These are phyloP conservation scores for Fomitopsis schrenkii DNA, from an alignment of 1,284 basidiomycete species.

Conservation along the genomic window DNA sequence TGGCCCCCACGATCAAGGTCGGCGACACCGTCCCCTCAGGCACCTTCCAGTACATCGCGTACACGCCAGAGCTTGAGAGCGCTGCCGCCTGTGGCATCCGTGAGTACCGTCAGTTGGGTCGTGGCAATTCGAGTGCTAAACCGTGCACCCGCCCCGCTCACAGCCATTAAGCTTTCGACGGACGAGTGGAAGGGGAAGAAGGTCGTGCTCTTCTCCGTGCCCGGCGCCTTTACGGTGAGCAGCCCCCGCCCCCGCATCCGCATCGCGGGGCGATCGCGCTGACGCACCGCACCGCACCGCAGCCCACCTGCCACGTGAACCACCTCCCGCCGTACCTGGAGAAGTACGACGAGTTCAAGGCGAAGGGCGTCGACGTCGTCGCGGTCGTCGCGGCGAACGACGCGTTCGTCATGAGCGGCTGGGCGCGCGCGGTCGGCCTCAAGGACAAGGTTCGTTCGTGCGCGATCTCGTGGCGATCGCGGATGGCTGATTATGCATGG, in stretches of 20 bases:
- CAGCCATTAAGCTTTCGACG: constrained; percentile 51
- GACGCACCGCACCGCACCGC: not conserved
- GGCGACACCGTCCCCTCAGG: constrained; percentile 64
- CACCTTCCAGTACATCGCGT: constrained; percentile 64
- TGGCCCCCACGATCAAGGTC: constrained; percentile 40
- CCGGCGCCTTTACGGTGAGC: constrained; percentile 76
- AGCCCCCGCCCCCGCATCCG: not conserved
- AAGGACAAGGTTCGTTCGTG: constrained; percentile 56
- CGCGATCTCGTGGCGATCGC: constrained; percentile 1
- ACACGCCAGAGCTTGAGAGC: constrained; percentile 61
- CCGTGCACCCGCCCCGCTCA: not conserved
- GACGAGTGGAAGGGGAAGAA: constrained; percentile 82
- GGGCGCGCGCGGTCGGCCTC: constrained; percentile 64
- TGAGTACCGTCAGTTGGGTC: constrained; percentile 34
- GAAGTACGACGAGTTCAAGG: constrained; percentile 64
- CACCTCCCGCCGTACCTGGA: constrained; percentile 71
- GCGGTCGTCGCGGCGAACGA: constrained; percentile 73
- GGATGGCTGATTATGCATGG: not conserved
- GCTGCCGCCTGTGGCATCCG: constrained; percentile 60
- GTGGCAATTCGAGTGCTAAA: not conserved
- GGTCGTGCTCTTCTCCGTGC: constrained; percentile 75
- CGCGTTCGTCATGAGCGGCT: constrained; percentile 76
- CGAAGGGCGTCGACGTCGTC: constrained; percentile 71
- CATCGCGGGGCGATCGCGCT: not conserved
- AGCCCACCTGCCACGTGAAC: constrained; percentile 73